phyloP scores from a whole-genome alignment of 2,329 filamentous ascomycete genomes.

The Diaporthe ampelina region DNA sequence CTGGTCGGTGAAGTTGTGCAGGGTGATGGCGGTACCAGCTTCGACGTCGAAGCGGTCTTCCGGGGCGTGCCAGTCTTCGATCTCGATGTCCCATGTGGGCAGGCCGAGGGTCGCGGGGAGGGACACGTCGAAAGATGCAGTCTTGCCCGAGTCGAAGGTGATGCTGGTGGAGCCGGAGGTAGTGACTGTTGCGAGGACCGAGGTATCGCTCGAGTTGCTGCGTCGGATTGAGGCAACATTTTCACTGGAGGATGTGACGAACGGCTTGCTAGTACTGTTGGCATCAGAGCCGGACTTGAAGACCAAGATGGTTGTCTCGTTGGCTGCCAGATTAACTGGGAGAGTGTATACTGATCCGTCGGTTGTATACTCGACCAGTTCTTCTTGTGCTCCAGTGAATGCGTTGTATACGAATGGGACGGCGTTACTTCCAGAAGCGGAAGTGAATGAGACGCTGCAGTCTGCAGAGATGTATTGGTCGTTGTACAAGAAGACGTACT shows the following conservation, averaged over 20 bases:
- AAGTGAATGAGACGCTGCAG: constrained; percentile 34
- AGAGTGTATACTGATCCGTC: constrained; percentile 50
- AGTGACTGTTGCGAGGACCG: constrained; percentile 24
- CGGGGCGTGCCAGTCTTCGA: constrained; percentile 33
- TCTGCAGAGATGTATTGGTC: constrained; percentile 25
- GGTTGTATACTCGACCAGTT: constrained; percentile 44
- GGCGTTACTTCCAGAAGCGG: not conserved
- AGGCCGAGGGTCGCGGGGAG: constrained; percentile 5
- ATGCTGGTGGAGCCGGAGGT: constrained; percentile 26
- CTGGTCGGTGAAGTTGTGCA: constrained; percentile 26
- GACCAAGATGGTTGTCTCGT: constrained; percentile 55
- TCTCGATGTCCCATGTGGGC: constrained; percentile 30
- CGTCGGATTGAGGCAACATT: constrained; percentile 11
- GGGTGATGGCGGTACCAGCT: constrained; percentile 22
- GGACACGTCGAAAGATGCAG: not conserved
- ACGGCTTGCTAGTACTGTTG: constrained; percentile 6
- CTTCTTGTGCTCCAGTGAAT: constrained; percentile 55
- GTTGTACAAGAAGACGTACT: constrained; percentile 39
- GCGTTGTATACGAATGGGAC: constrained; percentile 49
- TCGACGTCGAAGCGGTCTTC: constrained; percentile 32
- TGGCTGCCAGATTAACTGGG: constrained; percentile 53
- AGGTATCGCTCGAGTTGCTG: not conserved
- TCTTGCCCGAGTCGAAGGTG: constrained; percentile 28
- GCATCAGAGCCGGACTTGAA: constrained; percentile 30
- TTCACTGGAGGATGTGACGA: constrained; percentile 14